Conservation (phyloP, 2,329 filamentous ascomycete species). For the Beauveria caledonica region DNA sequence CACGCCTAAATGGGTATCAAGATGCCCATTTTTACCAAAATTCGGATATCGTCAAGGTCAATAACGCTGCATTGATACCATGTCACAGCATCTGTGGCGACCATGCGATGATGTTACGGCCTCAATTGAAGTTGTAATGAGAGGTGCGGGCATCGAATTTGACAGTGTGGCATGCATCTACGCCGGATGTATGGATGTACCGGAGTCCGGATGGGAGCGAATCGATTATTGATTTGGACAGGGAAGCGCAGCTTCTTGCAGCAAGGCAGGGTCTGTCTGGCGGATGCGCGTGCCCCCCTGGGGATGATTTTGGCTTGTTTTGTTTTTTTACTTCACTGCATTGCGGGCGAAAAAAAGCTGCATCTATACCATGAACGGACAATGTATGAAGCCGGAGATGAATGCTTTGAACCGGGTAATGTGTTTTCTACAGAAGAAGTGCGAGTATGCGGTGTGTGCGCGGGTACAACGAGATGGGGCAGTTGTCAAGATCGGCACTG, state of each 20-base stretch:
- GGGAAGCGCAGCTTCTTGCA: neutral
- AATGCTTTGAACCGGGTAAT: slow-evolving; percentile 6
- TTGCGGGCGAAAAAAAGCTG: slow-evolving; percentile 13
- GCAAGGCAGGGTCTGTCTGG: neutral
- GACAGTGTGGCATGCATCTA: neutral
- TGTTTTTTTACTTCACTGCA: slow-evolving; percentile 12
- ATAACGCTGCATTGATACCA: neutral
- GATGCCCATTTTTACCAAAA: neutral
- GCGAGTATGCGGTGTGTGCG: slow-evolving; percentile 3
- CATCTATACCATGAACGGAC: slow-evolving; percentile 13
- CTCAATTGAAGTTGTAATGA: slow-evolving; percentile 1
- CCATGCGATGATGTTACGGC: neutral
- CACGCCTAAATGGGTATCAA: slow-evolving; percentile 34
- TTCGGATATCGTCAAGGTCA: neutral
- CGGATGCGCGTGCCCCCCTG: neutral
- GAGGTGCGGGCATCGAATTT: neutral
- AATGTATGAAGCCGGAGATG: slow-evolving; percentile 7
- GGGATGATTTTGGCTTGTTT: slow-evolving; percentile 9
- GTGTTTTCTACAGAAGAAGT: slow-evolving; percentile 7
- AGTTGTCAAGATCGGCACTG: neutral
- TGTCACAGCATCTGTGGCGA: neutral
- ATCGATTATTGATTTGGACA: slow-evolving; percentile 11
- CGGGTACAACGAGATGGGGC: neutral
- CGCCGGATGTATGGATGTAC: neutral
- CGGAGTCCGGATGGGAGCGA: slow-evolving; percentile 13